Percentiles rank a stretch among this genome's conserved stretches.
phyloP scores from a whole-genome alignment of 352 stramenopile species.

The Phytopythium helicoides region DNA sequence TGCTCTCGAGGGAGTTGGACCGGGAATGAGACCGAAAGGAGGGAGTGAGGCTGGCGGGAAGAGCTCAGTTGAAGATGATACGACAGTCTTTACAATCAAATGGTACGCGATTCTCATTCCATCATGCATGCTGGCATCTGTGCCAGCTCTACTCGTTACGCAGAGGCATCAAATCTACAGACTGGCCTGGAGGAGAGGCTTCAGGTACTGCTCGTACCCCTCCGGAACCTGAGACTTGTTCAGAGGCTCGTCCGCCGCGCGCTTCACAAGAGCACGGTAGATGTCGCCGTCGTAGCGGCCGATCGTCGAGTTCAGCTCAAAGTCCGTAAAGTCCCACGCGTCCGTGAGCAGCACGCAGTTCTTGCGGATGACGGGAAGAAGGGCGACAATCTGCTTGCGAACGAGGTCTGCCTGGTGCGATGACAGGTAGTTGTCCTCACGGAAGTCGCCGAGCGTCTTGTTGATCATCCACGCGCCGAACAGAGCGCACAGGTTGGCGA shows the following conservation, averaged over 20 bases:
- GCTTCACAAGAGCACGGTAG: constrained; percentile 54
- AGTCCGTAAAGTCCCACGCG: constrained; percentile 42
- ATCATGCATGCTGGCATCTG: no score
- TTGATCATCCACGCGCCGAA: constrained; percentile 48
- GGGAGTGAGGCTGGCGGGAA: no score
- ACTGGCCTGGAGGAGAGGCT: constrained; percentile 30
- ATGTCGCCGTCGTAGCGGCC: constrained; percentile 72
- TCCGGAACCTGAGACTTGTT: constrained; percentile 56
- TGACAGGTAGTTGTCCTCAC: constrained; percentile 52
- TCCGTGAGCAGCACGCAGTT: constrained; percentile 47
- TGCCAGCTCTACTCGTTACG: no score
- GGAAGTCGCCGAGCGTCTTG: constrained; percentile 51
- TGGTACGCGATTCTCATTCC: no score
- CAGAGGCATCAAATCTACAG: no score
- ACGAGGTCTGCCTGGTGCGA: constrained; percentile 36
- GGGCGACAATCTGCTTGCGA: constrained; percentile 23
- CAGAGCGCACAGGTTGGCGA: constrained; percentile 33
- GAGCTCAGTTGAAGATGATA: no score
- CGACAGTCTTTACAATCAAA: no score
- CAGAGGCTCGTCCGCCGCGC: constrained; percentile 45
- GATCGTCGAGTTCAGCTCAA: constrained; percentile 70
- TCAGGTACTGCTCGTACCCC: constrained; percentile 55
- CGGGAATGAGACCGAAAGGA: no score
- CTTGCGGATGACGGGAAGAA: constrained; percentile 39
- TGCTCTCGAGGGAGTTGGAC: no score